Evolutionary conservation across 805 yeast species (phyloP).

Genomic region (Saccharomycopsis schoenii): DNA sequence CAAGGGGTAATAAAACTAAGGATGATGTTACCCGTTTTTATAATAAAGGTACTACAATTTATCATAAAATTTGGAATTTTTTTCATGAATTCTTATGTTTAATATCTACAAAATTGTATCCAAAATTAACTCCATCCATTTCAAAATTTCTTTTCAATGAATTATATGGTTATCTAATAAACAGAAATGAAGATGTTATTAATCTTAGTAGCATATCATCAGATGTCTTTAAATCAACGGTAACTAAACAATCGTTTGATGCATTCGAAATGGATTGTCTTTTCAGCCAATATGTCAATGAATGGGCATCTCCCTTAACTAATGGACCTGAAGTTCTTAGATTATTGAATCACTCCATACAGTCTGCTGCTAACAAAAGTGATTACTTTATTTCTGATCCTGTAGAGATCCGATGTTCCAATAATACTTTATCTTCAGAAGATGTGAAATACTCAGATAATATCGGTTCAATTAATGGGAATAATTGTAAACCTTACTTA

Average conservation of each 20-base stretch:
- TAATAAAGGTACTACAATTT: background rate
- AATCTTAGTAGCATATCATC: background rate
- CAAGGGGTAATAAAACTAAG: slow-evolving; percentile 78
- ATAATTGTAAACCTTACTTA: slow-evolving; percentile 66
- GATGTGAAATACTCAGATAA: slow-evolving; percentile 27
- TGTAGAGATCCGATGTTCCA: slow-evolving; percentile 87
- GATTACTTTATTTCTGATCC: slow-evolving; percentile 90
- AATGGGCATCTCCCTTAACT: slow-evolving; percentile 89
- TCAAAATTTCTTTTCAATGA: slow-evolving; percentile 78
- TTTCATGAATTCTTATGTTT: slow-evolving; percentile 74
- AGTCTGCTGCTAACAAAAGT: slow-evolving; percentile 46
- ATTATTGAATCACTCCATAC: slow-evolving; percentile 52
- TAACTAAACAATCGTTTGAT: slow-evolving; percentile 72
- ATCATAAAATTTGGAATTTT: slow-evolving; percentile 46
- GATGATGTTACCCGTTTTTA: slow-evolving; percentile 26
- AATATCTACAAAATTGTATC: slow-evolving; percentile 63
- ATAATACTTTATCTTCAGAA: slow-evolving; percentile 47
- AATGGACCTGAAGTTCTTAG: slow-evolving; percentile 66
- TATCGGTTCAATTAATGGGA: slow-evolving; percentile 75
- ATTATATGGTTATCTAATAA: slow-evolving; percentile 63
- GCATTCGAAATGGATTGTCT: slow-evolving; percentile 94
- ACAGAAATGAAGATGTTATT: slow-evolving; percentile 1
- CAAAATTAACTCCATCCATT: slow-evolving; percentile 72
- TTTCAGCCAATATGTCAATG: slow-evolving; percentile 88
- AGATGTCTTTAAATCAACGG: slow-evolving; percentile 20